phyloP scores from a whole-genome alignment of 225 moss, liverwort and hornwort species.

The Climacium dendroides region DNA sequence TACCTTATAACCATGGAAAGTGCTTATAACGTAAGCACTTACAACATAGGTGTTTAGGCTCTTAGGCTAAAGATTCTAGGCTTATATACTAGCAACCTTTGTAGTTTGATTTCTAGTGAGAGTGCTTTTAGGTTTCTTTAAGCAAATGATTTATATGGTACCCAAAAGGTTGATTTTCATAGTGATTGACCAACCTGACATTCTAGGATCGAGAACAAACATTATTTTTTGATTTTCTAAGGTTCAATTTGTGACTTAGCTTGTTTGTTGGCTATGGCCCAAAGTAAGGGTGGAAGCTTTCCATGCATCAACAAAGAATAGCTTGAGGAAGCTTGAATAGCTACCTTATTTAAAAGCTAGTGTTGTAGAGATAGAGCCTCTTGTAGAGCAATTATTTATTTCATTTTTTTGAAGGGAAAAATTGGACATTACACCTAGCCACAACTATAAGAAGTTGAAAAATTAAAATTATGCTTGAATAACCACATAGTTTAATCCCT shows the following conservation, averaged over 20 bases:
- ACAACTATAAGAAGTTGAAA: background rate
- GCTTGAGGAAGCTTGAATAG: background rate
- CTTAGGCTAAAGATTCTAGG: no score
- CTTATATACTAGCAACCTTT: no score
- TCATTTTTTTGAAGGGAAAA: background rate
- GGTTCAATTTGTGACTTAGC: background rate
- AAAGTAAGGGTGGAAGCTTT: background rate
- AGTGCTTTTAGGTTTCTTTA: no score
- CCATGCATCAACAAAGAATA: background rate
- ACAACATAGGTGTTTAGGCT: no score
- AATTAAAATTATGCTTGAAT: background rate
- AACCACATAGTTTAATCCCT: no score
- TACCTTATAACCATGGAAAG: no score
- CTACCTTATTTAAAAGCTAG: rapidly evolving
- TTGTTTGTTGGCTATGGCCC: no score
- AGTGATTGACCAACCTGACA: rapidly evolving
- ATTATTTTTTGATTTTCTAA: background rate
- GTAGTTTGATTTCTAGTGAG: no score
- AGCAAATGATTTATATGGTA: no score
- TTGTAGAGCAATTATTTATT: background rate
- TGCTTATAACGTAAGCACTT: no score
- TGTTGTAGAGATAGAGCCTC: rapidly evolving
- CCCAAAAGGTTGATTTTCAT: no score
- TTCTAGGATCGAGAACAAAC: rapidly evolving
- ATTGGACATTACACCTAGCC: background rate